phyloP scores from a whole-genome alignment of 176 grass and related monocot genomes.

The Triticum dicoccoides region DNA sequence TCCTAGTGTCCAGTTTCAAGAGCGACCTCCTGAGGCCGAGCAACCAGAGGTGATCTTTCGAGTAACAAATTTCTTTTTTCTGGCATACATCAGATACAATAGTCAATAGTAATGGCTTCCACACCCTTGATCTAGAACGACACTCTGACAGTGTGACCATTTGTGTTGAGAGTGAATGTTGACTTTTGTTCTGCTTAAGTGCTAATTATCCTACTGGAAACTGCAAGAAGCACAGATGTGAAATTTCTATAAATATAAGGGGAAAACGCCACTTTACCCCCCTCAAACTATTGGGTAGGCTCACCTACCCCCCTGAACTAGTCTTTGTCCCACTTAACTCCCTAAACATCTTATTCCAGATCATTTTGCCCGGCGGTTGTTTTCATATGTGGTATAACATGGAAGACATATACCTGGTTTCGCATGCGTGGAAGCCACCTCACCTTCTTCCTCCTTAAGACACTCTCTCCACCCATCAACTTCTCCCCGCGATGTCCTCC shows the following conservation, averaged over 20 bases:
- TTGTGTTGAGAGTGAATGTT: not conserved
- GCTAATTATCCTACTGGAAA: not conserved
- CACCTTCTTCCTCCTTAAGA: not conserved
- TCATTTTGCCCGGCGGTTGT: not conserved
- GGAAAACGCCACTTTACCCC: not conserved
- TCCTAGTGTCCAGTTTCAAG: slow-evolving; percentile 98
- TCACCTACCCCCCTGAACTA: not conserved
- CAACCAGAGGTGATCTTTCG: slow-evolving; percentile 68
- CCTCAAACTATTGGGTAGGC: not conserved
- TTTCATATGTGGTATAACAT: not conserved
- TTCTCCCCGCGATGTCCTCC: too few relatives aligned
- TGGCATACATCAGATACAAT: slow-evolving; percentile 2
- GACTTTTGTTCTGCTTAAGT: not conserved
- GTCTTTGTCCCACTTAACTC: not conserved
- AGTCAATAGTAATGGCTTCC: not conserved
- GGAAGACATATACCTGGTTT: not conserved
- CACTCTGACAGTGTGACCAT: not conserved
- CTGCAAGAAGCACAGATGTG: not conserved
- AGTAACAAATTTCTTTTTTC: not conserved
- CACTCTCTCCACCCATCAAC: not conserved
- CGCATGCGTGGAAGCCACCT: not conserved
- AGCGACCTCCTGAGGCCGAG: slow-evolving; percentile 85
- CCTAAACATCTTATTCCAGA: not conserved
- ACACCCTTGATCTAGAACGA: not conserved
- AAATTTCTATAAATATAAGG: not conserved